These are phyloP conservation scores for Cryptococcus sp. DNA, from an alignment of 1,284 basidiomycete genomes.

Conservation along the genomic window DNA sequence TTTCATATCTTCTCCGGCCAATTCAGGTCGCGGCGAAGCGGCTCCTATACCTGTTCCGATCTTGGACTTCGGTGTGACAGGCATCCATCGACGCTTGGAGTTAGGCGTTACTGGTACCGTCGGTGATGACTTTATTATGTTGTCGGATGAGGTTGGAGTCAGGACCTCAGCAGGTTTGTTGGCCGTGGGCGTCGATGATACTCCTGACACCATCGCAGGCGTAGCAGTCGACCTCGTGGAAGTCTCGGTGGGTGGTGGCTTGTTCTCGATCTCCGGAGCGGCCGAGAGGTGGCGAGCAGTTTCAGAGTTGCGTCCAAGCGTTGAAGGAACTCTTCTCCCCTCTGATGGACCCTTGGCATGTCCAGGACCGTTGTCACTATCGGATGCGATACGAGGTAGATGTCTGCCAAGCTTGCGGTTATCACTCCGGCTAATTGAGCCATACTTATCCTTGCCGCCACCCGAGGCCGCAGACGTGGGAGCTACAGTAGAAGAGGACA, in stretches of 20 bases:
- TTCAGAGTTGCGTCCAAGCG: constrained; percentile 23
- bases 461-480: constrained; percentile 11
- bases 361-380: constrained; percentile 28
- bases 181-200: constrained; percentile 6
- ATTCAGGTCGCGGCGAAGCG: constrained; percentile 38
- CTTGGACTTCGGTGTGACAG: constrained; percentile 29
- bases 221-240: constrained; percentile 6
- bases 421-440: constrained; percentile 45
- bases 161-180: constrained; percentile 25
- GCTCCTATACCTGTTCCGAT: constrained; percentile 17
- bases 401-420: constrained; percentile 50
- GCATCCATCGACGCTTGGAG: constrained; percentile 31
- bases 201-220: constrained; percentile 1
- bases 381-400: constrained; percentile 53
- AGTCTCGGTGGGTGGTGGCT: constrained; percentile 1
- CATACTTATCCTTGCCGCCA: constrained; percentile 36
- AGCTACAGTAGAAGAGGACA: constrained; percentile 14
- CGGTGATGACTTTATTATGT: constrained; percentile 16
- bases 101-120: constrained; percentile 22
- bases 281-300: neutral
- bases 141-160: constrained; percentile 30
- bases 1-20: constrained; percentile 49
- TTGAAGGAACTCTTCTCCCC: constrained; percentile 26
- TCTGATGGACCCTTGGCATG: constrained; percentile 17
- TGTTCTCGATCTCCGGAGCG: constrained; percentile 12